These are phyloP conservation scores for Mortierella polycephala DNA, from an alignment of 371 early-diverging fungal genomes.

Conservation along the genomic window DNA sequence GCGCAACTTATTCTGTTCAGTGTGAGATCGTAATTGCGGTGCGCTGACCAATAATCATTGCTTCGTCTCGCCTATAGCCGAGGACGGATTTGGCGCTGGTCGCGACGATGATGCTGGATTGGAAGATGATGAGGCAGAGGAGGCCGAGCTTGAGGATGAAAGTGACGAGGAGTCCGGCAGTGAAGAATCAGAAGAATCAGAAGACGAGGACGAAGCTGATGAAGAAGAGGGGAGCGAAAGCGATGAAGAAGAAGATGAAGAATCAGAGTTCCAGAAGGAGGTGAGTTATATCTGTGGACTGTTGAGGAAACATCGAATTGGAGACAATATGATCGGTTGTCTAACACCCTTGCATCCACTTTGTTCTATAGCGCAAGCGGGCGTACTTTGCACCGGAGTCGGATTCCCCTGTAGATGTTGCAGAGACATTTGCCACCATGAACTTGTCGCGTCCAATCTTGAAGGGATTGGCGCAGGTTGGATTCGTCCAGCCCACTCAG, in stretches of 20 bases:
- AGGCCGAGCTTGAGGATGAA: constrained; percentile 52
- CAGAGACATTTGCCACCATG: constrained; percentile 87
- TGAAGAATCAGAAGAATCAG: constrained; percentile 47
- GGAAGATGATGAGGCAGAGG: constrained; percentile 58
- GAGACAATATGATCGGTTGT: background rate
- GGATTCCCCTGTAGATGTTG: constrained; percentile 60
- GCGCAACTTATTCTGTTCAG: background rate
- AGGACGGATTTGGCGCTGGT: constrained; percentile 69
- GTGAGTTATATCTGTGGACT: constrained; percentile 12
- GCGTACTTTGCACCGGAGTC: constrained; percentile 80
- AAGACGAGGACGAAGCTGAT: constrained; percentile 55
- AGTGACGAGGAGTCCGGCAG: constrained; percentile 52
- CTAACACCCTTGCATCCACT: background rate
- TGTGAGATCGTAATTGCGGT: background rate
- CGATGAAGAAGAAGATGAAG: constrained; percentile 56
- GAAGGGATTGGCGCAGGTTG: constrained; percentile 89
- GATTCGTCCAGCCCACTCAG: constrained; percentile 94
- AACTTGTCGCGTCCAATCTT: constrained; percentile 96
- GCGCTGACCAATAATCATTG: background rate
- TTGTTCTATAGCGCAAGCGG: constrained; percentile 64
- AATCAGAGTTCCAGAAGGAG: constrained; percentile 60
- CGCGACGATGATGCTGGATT: constrained; percentile 60
- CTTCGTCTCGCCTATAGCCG: constrained; percentile 13
- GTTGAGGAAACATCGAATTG: too few relatives aligned
- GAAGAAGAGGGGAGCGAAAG: constrained; percentile 57